Percentiles rank a stretch among this genome's conserved stretches.
Evolutionary conservation across 2,329 filamentous ascomycete species (phyloP).

Genomic region (Colletotrichum lupini): DNA sequence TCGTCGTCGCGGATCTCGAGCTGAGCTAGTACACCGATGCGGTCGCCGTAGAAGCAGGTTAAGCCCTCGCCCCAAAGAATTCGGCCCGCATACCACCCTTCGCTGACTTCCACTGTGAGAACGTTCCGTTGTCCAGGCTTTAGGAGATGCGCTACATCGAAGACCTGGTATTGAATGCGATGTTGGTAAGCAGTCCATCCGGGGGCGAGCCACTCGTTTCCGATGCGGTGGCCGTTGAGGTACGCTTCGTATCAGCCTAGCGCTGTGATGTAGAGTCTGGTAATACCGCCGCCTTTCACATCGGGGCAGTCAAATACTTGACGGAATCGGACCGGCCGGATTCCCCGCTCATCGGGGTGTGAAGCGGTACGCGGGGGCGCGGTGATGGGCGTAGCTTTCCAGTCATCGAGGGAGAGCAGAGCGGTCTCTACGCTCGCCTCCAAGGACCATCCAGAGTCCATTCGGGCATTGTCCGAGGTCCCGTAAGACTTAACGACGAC

Average conservation of each 20-base stretch:
- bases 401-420: conserved; percentile 9
- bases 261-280: conserved; percentile 49
- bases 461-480: background rate
- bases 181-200: conserved; percentile 58
- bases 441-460: conserved; percentile 17
- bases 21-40: conserved; percentile 50
- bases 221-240: conserved; percentile 50
- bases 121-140: conserved; percentile 44
- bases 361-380: background rate
- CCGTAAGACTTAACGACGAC: conserved; percentile 45
- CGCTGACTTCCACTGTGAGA: conserved; percentile 58
- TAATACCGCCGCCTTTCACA: conserved; percentile 2
- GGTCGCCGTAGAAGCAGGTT: conserved; percentile 51
- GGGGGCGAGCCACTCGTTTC: conserved; percentile 48
- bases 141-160: conserved; percentile 52
- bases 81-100: conserved; percentile 61
- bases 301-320: conserved; percentile 17
- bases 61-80: conserved; percentile 21
- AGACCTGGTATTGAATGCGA: conserved; percentile 55
- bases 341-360: conserved; percentile 9
- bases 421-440: conserved; percentile 18
- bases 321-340: conserved; percentile 27
- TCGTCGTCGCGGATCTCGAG: conserved; percentile 49
- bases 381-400: conserved; percentile 21
- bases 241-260: conserved; percentile 49